phyloP scores from a whole-genome alignment of 2,329 filamentous ascomycete species.

The Sporothrix humicola region DNA sequence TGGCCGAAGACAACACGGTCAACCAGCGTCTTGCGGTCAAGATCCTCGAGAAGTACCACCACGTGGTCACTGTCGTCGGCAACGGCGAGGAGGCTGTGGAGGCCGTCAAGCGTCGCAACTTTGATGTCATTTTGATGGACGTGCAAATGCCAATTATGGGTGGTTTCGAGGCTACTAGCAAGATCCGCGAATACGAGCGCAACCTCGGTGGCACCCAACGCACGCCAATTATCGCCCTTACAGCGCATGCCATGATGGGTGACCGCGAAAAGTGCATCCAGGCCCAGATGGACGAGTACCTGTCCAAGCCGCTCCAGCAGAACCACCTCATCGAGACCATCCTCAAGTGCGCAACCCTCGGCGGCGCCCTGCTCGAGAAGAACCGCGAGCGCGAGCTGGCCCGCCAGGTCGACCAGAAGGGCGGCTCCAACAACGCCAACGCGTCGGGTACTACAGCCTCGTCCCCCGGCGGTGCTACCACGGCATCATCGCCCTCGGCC shows the following conservation, averaged over 20 bases:
- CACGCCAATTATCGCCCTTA: constrained; percentile 95
- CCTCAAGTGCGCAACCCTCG: constrained; percentile 91
- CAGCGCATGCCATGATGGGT: constrained; percentile 97
- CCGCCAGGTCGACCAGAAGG: constrained; percentile 45
- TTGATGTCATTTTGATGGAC: constrained; percentile 98
- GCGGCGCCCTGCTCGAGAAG: constrained; percentile 80
- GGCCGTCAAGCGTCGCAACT: constrained; percentile 87
- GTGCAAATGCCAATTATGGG: constrained; percentile 99
- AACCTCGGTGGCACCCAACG: constrained; percentile 73
- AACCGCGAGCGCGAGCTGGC: constrained; percentile 65
- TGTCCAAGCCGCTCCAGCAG: constrained; percentile 69
- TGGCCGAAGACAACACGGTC: constrained; percentile 96
- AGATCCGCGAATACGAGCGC: constrained; percentile 94
- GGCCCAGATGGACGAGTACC: constrained; percentile 98
- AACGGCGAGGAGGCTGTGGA: constrained; percentile 94
- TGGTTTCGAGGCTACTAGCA: constrained; percentile 94
- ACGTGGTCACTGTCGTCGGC: constrained; percentile 88
- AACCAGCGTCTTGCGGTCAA: constrained; percentile 96
- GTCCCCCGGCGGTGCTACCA: not conserved
- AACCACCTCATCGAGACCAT: constrained; percentile 57
- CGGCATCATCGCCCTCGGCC: not conserved
- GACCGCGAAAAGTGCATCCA: constrained; percentile 98
- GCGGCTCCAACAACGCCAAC: constrained; percentile 34
- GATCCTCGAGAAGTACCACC: constrained; percentile 96
- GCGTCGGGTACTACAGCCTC: constrained; percentile 25